Evolutionary conservation across 2,329 filamentous ascomycete species (phyloP).

Genomic region (Tolypocladium album): DNA sequence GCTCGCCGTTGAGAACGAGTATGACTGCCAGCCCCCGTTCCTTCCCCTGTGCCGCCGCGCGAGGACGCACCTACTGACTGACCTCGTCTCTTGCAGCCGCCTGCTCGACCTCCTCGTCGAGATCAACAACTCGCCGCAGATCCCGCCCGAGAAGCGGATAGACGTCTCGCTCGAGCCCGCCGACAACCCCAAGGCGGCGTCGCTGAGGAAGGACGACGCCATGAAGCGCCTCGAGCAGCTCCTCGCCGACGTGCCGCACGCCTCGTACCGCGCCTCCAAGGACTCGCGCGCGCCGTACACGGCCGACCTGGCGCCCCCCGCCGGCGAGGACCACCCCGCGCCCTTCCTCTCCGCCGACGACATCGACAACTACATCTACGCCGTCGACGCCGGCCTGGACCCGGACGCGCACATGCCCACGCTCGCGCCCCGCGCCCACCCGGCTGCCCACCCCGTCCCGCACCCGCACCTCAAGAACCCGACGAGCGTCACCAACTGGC

Average conservation of each 20-base stretch:
- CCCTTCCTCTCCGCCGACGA: conserved; percentile 60
- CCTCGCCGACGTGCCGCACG: conserved; percentile 40
- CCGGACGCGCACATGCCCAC: conserved; percentile 33
- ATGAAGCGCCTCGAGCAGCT: conserved; percentile 40
- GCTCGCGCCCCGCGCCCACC: conserved; percentile 38
- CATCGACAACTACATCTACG: conserved; percentile 62
- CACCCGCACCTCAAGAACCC: conserved; percentile 54
- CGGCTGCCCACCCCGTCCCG: conserved; percentile 23
- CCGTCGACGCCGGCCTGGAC: conserved; percentile 44
- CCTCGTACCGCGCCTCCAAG: conserved; percentile 40
- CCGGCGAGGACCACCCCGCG: conserved; percentile 46
- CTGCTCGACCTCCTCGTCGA: conserved; percentile 82
- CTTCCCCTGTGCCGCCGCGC: background rate
- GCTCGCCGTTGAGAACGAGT: conserved; percentile 90
- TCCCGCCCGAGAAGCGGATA: conserved; percentile 64
- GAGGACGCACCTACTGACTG: conserved; percentile 5
- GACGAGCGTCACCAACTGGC: conserved; percentile 91
- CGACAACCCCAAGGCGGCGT: conserved; percentile 19
- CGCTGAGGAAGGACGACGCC: conserved; percentile 28
- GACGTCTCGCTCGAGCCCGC: conserved; percentile 54
- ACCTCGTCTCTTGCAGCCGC: conserved; percentile 44
- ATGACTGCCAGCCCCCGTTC: conserved; percentile 28
- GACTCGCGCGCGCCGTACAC: conserved; percentile 51
- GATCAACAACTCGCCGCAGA: conserved; percentile 73
- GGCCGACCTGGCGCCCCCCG: conserved; percentile 35